These are phyloP conservation scores for Blastobotrys robertii DNA, from an alignment of 805 yeast genomes.

Conservation along the genomic window DNA sequence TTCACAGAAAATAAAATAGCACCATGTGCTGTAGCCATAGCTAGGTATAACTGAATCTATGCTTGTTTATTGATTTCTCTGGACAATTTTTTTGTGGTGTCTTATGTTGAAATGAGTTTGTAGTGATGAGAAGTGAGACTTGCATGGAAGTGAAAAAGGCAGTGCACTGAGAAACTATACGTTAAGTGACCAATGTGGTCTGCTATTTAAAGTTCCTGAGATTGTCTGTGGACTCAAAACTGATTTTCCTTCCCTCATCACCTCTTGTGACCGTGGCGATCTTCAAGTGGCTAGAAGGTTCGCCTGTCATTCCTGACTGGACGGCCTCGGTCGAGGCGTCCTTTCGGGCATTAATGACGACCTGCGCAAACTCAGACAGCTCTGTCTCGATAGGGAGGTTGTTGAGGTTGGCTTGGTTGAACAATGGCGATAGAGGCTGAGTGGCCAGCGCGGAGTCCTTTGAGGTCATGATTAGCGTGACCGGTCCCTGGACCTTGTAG, in stretches of 20 bases:
- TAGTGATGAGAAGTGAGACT: too few species aligned
- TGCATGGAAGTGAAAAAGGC: too few species aligned
- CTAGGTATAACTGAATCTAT: background rate
- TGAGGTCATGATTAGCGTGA: too few species aligned
- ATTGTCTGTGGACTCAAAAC: slow-evolving; percentile 17
- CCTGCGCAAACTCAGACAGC: background rate
- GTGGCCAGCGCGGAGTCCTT: too few species aligned
- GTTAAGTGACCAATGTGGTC: too few species aligned
- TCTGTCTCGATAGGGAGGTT: too few species aligned
- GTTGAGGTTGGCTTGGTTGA: too few species aligned
- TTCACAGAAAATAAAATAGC: background rate
- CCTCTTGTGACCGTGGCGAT: slow-evolving; percentile 24
- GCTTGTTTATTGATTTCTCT: slow-evolving; percentile 2
- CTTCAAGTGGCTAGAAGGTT: slow-evolving; percentile 22
- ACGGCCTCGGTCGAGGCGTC: background rate
- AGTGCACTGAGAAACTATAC: too few species aligned
- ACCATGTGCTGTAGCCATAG: background rate
- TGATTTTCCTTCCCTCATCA: slow-evolving; percentile 12
- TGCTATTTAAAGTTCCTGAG: slow-evolving; percentile 14
- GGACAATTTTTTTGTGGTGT: too few species aligned
- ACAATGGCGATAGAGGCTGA: too few species aligned
- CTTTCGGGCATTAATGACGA: background rate
- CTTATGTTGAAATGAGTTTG: too few species aligned
- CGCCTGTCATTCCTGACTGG: slow-evolving; percentile 11
- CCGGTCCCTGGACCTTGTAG: too few species aligned